Conservation (phyloP, 495 filamentous ascomycete species). For the Podospora didyma region DNA sequence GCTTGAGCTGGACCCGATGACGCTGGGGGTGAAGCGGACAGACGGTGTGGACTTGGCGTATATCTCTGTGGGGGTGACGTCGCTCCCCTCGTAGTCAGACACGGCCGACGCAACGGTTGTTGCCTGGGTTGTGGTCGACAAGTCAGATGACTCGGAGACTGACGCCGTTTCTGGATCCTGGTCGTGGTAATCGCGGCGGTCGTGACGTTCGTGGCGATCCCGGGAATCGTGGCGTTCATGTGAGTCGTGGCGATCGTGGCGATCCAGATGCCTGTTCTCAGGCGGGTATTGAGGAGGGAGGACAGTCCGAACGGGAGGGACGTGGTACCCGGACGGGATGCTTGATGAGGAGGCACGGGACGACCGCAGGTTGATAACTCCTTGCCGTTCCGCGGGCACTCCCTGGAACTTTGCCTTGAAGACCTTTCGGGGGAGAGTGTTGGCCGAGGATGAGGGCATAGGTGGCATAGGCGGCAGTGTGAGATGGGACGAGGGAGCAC, state of each 20-base stretch:
- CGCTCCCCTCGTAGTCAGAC: conserved; percentile 27
- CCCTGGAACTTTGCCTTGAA: conserved; percentile 30
- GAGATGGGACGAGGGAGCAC: not conserved
- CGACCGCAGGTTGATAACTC: conserved; percentile 23
- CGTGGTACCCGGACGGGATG: conserved; percentile 17
- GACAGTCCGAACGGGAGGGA: conserved; percentile 19
- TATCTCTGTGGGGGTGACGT: conserved; percentile 30
- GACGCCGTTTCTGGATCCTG: conserved; percentile 37
- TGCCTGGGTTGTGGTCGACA: conserved; percentile 43
- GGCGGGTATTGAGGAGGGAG: conserved; percentile 5
- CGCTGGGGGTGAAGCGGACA: conserved; percentile 32
- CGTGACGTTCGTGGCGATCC: conserved; percentile 15
- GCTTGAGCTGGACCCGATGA: conserved; percentile 24
- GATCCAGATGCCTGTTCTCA: conserved; percentile 10
- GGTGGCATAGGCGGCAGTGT: conserved; percentile 3
- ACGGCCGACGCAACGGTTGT: conserved; percentile 30
- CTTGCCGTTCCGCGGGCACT: conserved; percentile 23
- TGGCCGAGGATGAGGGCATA: conserved; percentile 7
- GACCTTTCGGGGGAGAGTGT: conserved; percentile 27
- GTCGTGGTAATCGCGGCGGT: conserved; percentile 20
- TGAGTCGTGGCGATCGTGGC: conserved; percentile 5
- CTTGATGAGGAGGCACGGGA: conserved; percentile 19
- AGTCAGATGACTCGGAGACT: conserved; percentile 38
- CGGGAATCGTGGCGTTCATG: conserved; percentile 9
- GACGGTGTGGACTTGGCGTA: conserved; percentile 26